Evolutionary conservation across 179 eudicot species (phyloP).

Genomic region (Corrigiola litoralis): DNA sequence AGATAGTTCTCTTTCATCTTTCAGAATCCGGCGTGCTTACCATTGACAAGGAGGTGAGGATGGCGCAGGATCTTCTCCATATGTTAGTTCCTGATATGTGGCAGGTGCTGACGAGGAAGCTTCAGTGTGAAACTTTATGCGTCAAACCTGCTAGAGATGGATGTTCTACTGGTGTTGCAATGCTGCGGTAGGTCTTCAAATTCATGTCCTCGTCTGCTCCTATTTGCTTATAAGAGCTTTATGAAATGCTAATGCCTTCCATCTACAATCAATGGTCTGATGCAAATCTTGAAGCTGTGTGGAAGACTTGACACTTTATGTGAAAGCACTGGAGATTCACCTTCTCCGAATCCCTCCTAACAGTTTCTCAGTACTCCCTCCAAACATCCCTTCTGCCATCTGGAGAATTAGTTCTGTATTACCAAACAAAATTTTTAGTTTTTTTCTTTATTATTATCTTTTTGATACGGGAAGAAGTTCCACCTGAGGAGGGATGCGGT

Average conservation of each 20-base stretch:
- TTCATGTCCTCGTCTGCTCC: constrained; percentile 1
- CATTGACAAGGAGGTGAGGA: constrained; percentile 64
- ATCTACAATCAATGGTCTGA: background rate
- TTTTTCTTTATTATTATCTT: too few relatives aligned
- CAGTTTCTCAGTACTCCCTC: constrained; percentile 76
- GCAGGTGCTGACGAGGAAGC: constrained; percentile 59
- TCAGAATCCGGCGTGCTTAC: constrained; percentile 67
- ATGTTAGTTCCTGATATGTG: constrained; percentile 41
- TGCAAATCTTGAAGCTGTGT: constrained; percentile 41
- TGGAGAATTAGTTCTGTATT: too few relatives aligned
- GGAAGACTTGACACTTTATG: constrained; percentile 60
- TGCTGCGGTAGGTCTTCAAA: constrained; percentile 57
- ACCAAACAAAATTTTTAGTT: too few relatives aligned
- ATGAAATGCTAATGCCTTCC: constrained; percentile 5
- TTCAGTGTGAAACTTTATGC: constrained; percentile 62
- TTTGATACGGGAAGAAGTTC: too few relatives aligned
- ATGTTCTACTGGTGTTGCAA: constrained; percentile 94
- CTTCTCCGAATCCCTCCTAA: constrained; percentile 65
- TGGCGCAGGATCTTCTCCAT: constrained; percentile 44
- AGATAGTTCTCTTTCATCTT: constrained; percentile 38
- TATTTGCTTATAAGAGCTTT: constrained; percentile 11
- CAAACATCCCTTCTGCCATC: too few relatives aligned
- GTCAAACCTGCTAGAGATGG: constrained; percentile 93
- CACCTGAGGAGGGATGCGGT: too few relatives aligned
- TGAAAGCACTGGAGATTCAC: constrained; percentile 61